Evolutionary conservation across 2,329 filamentous ascomycete genomes (phyloP), one percentile per base, ranked within the genome.

Genomic region (Ceratocystiopsis sp.): DNA sequence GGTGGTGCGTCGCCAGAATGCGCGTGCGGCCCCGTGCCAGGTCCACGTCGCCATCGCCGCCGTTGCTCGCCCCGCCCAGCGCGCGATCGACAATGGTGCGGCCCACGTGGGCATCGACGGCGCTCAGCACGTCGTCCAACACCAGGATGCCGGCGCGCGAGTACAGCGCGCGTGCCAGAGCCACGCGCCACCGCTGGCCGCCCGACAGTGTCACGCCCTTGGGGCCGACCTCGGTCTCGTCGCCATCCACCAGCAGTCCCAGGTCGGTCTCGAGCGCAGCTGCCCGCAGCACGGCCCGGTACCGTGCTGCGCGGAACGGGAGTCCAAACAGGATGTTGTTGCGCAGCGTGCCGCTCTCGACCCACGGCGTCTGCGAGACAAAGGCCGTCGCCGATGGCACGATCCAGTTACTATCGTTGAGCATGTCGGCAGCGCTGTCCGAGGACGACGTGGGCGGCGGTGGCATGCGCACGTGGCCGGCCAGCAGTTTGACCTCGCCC

Each of bases 1-100:
- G 50, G 36, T 61, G 58, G 53, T 77, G 73, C 0, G 77, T 77
- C 39, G 79, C 76, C 5, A 78, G 63, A 38, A 81, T 75, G 0
- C 74, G 76, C 0, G 77, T 80, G 32, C 75, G 63, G 17, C 68
- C 66, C 11, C 43, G 40, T 37, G 64, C 59, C 0, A 74, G 69
- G 1, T 75, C 61, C 7, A 29, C 10, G 25, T 29, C 25, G 7
- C 25, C 25, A 11, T 11, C 25, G 25, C 25, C 25, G 9, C 25
- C 5, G 25, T 11, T 29, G 25, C 25, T 21, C 4, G 4, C 19
- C 10, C 65, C 63, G 29, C 66, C 63, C 38, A 75, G 60, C 0
- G 71, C 71, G 38, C 64, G 54, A 46, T 75, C 52, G 12, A 60
- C 71, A 11, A 76, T 71, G 40, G 65, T 61, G 4, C 62, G 55